These are phyloP conservation scores for Lachnellula occidentalis DNA, from an alignment of 2,329 filamentous ascomycete genomes.

Conservation along the genomic window DNA sequence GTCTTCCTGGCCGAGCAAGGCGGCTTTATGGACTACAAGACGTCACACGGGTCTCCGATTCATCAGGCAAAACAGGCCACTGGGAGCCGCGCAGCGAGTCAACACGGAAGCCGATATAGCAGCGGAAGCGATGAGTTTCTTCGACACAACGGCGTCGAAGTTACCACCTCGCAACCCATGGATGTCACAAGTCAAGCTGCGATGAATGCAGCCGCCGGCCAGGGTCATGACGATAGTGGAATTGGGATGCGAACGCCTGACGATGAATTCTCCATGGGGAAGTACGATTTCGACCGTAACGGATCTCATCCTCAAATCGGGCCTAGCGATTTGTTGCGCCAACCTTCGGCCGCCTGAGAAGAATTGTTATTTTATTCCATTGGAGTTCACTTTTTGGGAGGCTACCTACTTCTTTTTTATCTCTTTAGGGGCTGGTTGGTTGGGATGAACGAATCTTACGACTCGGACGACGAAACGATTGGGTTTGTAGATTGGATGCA, in stretches of 20 bases:
- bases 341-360: conserved; percentile 13
- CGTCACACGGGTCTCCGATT: conserved; percentile 32
- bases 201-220: conserved; percentile 42
- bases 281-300: conserved; percentile 42
- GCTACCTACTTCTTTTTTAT: conserved; percentile 10
- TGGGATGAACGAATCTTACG: conserved; percentile 16
- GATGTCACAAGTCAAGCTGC: conserved; percentile 39
- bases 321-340: conserved; percentile 16
- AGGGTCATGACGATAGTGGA: conserved; percentile 66
- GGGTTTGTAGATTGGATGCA: conserved; percentile 20
- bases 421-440: conserved; percentile 14
- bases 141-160: conserved; percentile 14
- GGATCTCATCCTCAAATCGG: conserved; percentile 19
- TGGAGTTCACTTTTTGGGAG: conserved; percentile 6
- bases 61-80: conserved; percentile 20
- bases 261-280: conserved; percentile 57
- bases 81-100: conserved; percentile 20
- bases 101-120: conserved; percentile 28
- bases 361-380: not conserved
- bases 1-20: conserved; percentile 85
- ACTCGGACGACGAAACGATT: conserved; percentile 22
- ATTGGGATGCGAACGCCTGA: conserved; percentile 67
- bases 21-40: conserved; percentile 68
- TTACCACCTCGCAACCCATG: conserved; percentile 27
- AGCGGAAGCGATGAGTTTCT: conserved; percentile 30